Evolutionary conservation across 208 protist genomes (phyloP), one percentile per base, ranked within the genome.

Genomic region (Strigomonas culicis): DNA sequence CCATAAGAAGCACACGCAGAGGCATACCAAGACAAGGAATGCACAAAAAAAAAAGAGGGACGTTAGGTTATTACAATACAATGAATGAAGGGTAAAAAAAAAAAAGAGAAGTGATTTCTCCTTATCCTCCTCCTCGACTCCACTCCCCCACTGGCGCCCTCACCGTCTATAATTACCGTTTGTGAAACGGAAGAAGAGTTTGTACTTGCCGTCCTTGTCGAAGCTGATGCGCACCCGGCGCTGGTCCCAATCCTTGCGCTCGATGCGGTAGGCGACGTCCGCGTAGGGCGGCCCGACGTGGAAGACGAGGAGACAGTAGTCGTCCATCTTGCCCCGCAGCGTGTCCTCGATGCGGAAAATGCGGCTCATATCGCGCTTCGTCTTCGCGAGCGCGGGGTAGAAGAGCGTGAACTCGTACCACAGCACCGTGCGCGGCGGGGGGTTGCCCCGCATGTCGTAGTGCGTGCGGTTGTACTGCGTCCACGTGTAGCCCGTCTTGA

Each of bases 391-490:
- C 59, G 99, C 96, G 2, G 97, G 98, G 77, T 99, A 99, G 83
- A 99, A 99, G 39, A 99, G 92, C 58, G 99, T 99, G 81, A 99
- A 99, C 82, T 99, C 99, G 86, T 99, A 99, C 72, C 98, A 99
- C 72, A 98, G 82, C 27, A 99, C 97, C 49, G 97, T 95, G 36
- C 99, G 99, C 21, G 98, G 98, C 53, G 99, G 99, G 17, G 99
- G 99, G 80, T 99, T 99, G 43, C 99, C 98, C 60, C 84, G 80
- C 60, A 76, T 73, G 78, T 98, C 95, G 76, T 99, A 99, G 74
- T 99, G 98, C 46, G 96, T 99, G 66, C 96, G 88, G 73, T 99
- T 99, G 86, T 99, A 99, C 78, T 95, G 93, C 44, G 96, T 98
- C 94, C 96, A 99, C 64, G 98, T 97, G 74, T 97, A 99, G 24